Evolutionary conservation across 129 eudicot genomes (phyloP).

Genomic region (Pittosporum tobira): DNA sequence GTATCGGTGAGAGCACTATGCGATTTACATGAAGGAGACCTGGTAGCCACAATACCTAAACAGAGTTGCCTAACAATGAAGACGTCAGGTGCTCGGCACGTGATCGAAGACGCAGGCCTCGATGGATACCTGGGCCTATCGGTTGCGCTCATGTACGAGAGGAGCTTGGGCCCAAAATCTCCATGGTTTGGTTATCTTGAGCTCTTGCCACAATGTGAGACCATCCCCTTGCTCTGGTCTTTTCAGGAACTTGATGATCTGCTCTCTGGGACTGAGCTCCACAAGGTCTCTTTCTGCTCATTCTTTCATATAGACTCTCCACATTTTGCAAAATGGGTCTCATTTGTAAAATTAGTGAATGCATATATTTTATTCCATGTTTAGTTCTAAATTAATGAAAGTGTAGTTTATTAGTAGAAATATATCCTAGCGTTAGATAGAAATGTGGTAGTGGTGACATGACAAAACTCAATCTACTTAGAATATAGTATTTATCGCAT

Average conservation of each 20-base stretch:
- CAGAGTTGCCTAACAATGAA: constrained; percentile 63
- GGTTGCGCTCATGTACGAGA: constrained; percentile 75
- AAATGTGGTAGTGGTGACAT: too few relatives aligned
- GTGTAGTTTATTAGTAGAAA: too few relatives aligned
- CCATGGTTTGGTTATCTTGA: constrained; percentile 72
- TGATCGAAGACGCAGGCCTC: constrained; percentile 50
- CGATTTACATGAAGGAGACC: constrained; percentile 62
- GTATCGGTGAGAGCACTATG: constrained; percentile 42
- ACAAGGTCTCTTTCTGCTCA: constrained; percentile 35
- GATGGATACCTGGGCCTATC: constrained; percentile 71
- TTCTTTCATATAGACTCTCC: not conserved
- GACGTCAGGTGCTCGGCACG: constrained; percentile 43
- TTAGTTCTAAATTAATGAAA: too few relatives aligned
- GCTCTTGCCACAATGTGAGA: constrained; percentile 39
- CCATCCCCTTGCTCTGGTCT: constrained; percentile 78
- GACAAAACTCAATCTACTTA: too few relatives aligned
- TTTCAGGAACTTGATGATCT: constrained; percentile 42
- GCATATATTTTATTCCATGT: too few relatives aligned
- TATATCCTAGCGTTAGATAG: too few relatives aligned
- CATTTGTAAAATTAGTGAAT: too few relatives aligned
- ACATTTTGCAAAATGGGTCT: too few relatives aligned
- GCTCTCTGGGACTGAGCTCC: constrained; percentile 71
- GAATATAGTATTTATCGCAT: too few relatives aligned
- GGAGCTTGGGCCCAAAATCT: constrained; percentile 48
- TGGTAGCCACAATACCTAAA: constrained; percentile 83